Evolutionary conservation across 2,329 filamentous ascomycete species (phyloP).

Genomic region (Malbranchea cinnamomea): DNA sequence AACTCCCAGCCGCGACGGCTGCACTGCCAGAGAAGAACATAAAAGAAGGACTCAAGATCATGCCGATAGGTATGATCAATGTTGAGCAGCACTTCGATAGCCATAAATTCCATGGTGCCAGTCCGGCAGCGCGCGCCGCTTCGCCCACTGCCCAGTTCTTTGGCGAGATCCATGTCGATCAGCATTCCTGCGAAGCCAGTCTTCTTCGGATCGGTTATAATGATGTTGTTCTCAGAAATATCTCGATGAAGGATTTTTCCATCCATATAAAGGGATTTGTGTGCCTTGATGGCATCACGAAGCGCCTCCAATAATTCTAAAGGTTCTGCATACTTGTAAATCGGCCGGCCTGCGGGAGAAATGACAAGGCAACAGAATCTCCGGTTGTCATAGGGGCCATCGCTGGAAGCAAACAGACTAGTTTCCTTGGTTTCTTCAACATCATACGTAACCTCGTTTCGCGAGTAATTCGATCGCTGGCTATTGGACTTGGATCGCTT

Average conservation of each 20-base stretch:
- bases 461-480: background rate
- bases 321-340: constrained; percentile 14
- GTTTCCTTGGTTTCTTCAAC: too few species aligned
- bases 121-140: background rate
- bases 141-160: constrained; percentile 10
- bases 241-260: constrained; percentile 22
- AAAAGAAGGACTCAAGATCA: constrained; percentile 18
- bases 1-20: too few species aligned
- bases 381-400: constrained; percentile 13
- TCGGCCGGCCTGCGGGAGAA: constrained; percentile 14
- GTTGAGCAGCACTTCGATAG: constrained; percentile 17
- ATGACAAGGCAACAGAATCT: constrained; percentile 16
- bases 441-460: background rate
- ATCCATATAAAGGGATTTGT: constrained; percentile 18
- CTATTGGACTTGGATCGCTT: background rate
- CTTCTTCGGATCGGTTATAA: constrained; percentile 12
- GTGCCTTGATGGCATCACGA: constrained; percentile 20
- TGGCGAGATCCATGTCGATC: constrained; percentile 21
- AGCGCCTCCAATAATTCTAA: constrained; percentile 20
- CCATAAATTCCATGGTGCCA: constrained; percentile 17
- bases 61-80: constrained; percentile 17
- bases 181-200: constrained; percentile 13
- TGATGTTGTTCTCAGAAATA: constrained; percentile 24
- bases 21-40: constrained; percentile 12
- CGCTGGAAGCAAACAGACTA: background rate